Conservation (phyloP, 2,329 filamentous ascomycete species). For the Eurotiales sp. region DNA sequence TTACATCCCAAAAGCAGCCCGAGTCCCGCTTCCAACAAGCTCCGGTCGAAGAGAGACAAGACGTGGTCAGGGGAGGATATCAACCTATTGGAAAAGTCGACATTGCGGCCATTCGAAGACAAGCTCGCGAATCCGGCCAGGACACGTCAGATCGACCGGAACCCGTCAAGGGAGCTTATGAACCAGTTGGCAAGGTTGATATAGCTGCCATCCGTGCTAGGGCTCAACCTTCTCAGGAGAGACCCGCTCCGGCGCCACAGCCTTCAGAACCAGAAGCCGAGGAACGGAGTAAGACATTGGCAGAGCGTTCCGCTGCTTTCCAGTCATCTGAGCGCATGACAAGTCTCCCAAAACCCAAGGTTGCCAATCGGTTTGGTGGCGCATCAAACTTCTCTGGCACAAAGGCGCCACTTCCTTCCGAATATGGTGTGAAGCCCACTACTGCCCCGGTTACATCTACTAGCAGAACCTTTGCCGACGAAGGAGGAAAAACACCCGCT, state of each 20-base stretch:
- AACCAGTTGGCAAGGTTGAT: constrained; percentile 93
- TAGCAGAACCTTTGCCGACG: constrained; percentile 88
- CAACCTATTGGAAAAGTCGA: constrained; percentile 97
- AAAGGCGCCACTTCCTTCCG: constrained; percentile 76
- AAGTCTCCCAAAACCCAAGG: constrained; percentile 87
- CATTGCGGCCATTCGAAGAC: constrained; percentile 79
- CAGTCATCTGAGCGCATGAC: constrained; percentile 70
- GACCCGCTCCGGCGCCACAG: constrained; percentile 42
- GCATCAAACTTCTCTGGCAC: constrained; percentile 76
- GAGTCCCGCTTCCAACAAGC: constrained; percentile 31
- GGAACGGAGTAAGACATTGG: constrained; percentile 60
- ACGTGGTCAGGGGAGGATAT: constrained; percentile 81
- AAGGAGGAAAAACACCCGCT: constrained; percentile 92
- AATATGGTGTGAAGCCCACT: constrained; percentile 59
- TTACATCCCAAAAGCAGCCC: constrained; percentile 69
- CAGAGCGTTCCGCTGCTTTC: constrained; percentile 76
- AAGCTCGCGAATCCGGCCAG: constrained; percentile 60
- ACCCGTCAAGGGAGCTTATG: constrained; percentile 86
- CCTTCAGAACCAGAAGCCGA: constrained; percentile 43
- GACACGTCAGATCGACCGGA: constrained; percentile 71
- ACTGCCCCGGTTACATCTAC: constrained; percentile 68
- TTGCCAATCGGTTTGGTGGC: constrained; percentile 81
- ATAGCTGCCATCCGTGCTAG: constrained; percentile 88
- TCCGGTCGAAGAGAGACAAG: constrained; percentile 39
- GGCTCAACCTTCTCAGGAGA: constrained; percentile 67